Percentiles rank a stretch among this genome's conserved stretches.
Conservation (phyloP, 2,329 filamentous ascomycete species). For the Emmonsiellopsis sp. region DNA sequence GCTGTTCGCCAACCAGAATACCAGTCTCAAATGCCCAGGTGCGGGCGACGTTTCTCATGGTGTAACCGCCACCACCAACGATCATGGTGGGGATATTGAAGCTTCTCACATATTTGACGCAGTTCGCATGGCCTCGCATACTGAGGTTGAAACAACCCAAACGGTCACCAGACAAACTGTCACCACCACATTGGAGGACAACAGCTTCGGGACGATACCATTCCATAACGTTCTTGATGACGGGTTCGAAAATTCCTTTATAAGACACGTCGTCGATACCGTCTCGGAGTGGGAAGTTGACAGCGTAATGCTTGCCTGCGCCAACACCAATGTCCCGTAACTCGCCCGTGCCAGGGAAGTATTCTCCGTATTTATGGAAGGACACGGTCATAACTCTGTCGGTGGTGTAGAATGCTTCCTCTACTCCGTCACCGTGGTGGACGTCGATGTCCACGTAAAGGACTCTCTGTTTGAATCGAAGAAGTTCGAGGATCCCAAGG, state of each 20-base stretch:
- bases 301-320: constrained; percentile 57
- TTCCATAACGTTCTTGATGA: constrained; percentile 59
- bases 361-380: constrained; percentile 65
- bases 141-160: constrained; percentile 62
- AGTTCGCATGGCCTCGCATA: constrained; percentile 62
- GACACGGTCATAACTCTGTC: constrained; percentile 64
- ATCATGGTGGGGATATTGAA: constrained; percentile 58
- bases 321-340: constrained; percentile 59
- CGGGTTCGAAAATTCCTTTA: constrained; percentile 59
- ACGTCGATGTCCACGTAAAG: constrained; percentile 61
- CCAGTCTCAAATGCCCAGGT: constrained; percentile 64
- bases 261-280: constrained; percentile 60
- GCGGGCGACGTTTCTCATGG: constrained; percentile 55
- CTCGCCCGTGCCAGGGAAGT: constrained; percentile 62
- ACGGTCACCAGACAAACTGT: constrained; percentile 57
- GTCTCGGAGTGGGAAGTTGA: constrained; percentile 61
- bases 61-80: constrained; percentile 59
- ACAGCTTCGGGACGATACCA: constrained; percentile 59
- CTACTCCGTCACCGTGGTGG: constrained; percentile 59
- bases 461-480: constrained; percentile 55
- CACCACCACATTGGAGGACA: constrained; percentile 59
- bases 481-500: constrained; percentile 54
- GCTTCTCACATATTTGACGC: constrained; percentile 59
- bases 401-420: constrained; percentile 63
- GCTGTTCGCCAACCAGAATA: constrained; percentile 70